Base-by-base conservation (phyloP, 2,329 filamentous ascomycete species). In the Ophiognomonia clavigignenti-juglandacearum region DNA sequence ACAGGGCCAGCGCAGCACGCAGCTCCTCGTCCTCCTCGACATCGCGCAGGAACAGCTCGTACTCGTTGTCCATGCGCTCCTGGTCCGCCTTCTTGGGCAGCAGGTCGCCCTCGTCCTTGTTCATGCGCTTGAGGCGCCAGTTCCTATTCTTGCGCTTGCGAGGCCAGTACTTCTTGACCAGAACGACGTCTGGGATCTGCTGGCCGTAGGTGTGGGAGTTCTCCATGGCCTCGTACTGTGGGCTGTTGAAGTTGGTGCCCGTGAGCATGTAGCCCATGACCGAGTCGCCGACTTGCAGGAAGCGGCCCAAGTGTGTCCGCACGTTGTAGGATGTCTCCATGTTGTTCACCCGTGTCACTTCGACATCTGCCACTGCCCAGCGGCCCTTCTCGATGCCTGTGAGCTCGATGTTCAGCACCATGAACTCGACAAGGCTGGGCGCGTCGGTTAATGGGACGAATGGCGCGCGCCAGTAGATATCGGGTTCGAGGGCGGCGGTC, bases 121-220 rank as follows among this genome's bases (percentile, higher is more conserved):
- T 78, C 87, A 98, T 92, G 61, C 93, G 89, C 80, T 88, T 95
- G 66, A 98, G 82, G 66, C 86, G 87, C 93, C 93, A 98, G 75
- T 88, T 88, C 57, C 95, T 83, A 66, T 76, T 78, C 80, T 92
- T 95, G 74, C 86, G 84, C 69, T 86, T 86, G 58, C 88, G 82
- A 51, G 86, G 82, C 70, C 95, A 98, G 76, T 88, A 84, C 69
- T 98, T 98, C 89, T 95, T 97, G 65, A 98, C 89, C 4, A 98
- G 77, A 6, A 98, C 71, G 0, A 97, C 93, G 60, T 98, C 93
- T 0, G 93, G 93, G 47, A 98, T 87, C 4, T 77, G 82, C 3
- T 83, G 85, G 3, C 80, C 73, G 68, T 95, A 92, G 42, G 84
- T 82, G 64, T 82, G 82, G 44, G 84, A 89, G 42, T 78, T 69